Evolutionary conservation across 177 flowering plant genomes (phyloP), one percentile per base, ranked within the genome.

Genomic region (Vitis hybrid): DNA sequence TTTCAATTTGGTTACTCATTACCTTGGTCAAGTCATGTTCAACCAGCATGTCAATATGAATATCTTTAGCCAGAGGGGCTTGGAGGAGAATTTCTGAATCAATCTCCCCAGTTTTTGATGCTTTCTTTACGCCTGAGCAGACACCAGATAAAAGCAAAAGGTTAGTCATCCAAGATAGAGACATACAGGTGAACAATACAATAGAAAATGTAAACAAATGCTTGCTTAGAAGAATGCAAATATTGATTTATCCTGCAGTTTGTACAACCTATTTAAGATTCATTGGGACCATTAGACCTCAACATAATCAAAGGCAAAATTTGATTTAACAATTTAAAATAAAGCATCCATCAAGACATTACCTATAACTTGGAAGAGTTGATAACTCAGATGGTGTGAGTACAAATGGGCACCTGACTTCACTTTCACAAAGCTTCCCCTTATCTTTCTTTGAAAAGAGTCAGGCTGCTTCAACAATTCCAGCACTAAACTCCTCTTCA

Each of bases 11-110:
- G 46, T 35, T 35, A 35, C 46, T 27, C 4, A 4, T 66, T 82
- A 93, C 98, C 97, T 85, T 83, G 58, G 83, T 20, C 70, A 91
- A 35, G 46, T 81, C 56, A 90, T 87, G 66, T 71, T 90, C 88
- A 3, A 92, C 86, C 14, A 91, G 68, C 79, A 74, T 64, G 67
- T 59, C 66, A 63, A 89, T 79, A 57, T 62, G 73, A 59, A 89
- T 51, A 53, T 76, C 87, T 63, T 63, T 76, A 24, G 76, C 21
- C 79, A 68, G 61, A 18, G 84, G 73, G 64, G 86, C 80, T 58
- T 83, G 80, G 49, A 93, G 77, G 55, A 81, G 67, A 63, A 82
- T 60, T 9, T 77, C 80, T 56, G 73, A 11, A 61, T 68, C 70
- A 5, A 41, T 30, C 9, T 73, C 73, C 58, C 67, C 79, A 51